A percentile compares a stretch with the other conserved stretches of the same genome.
phyloP scores from a whole-genome alignment of 495 filamentous ascomycete genomes.

The Aspergillus cavernicola region DNA sequence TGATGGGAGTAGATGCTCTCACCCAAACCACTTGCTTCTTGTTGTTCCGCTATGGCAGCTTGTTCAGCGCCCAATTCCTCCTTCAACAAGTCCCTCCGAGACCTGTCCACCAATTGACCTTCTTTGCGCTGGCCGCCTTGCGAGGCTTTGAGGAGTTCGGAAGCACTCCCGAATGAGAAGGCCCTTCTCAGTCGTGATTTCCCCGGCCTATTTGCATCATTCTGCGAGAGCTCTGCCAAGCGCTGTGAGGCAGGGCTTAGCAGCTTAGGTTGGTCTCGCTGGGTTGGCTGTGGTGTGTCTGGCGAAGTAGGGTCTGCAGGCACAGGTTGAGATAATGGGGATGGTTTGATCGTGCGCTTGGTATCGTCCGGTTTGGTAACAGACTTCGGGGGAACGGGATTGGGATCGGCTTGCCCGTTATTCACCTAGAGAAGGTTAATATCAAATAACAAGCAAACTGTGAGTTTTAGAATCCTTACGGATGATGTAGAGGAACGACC shows the following conservation, averaged over 20 bases:
- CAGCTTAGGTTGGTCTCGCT: conserved; percentile 23
- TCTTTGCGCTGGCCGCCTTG: conserved; percentile 46
- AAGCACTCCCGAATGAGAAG: conserved; percentile 96
- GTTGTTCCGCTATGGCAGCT: conserved; percentile 81
- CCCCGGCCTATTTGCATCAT: conserved; percentile 63
- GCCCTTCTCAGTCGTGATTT: conserved; percentile 88
- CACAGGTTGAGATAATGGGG: conserved; percentile 83
- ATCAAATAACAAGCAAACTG: background rate
- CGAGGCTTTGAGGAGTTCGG: conserved; percentile 76
- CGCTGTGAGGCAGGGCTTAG: conserved; percentile 75
- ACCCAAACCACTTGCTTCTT: conserved; percentile 88
- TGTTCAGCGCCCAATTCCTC: conserved; percentile 80
- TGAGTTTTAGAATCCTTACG: conserved; percentile 42
- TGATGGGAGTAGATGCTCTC: conserved; percentile 85
- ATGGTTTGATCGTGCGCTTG: conserved; percentile 72
- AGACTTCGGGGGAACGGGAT: conserved; percentile 52
- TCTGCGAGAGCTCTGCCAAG: conserved; percentile 75
- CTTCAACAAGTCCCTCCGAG: conserved; percentile 66
- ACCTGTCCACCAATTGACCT: conserved; percentile 52
- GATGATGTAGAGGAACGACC: conserved; percentile 52
- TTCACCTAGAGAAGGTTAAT: conserved; percentile 10
- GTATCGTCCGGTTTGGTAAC: conserved; percentile 62
- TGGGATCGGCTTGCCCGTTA: conserved; percentile 13
- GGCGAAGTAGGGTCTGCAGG: conserved; percentile 47
- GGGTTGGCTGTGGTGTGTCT: conserved; percentile 15